phyloP scores from a whole-genome alignment of 257 asterid genomes.

The Linaria vulgaris region DNA sequence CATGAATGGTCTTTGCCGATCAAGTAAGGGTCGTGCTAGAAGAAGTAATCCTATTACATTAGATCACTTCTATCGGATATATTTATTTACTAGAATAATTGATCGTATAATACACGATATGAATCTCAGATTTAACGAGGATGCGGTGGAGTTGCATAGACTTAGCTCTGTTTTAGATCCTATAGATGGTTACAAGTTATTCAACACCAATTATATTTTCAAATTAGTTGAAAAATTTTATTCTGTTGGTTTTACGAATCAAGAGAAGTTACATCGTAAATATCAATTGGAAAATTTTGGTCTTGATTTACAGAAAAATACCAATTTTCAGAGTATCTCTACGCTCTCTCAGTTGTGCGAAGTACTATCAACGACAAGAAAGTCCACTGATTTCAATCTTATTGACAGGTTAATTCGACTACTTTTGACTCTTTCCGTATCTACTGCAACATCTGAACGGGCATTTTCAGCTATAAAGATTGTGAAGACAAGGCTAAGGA shows the following conservation, averaged over 20 bases:
- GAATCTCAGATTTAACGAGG: background rate
- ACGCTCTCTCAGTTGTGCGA: background rate
- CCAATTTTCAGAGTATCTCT: background rate
- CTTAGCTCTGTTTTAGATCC: too few species aligned
- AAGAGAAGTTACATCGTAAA: background rate
- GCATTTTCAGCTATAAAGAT: conserved; percentile 4
- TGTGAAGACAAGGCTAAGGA: background rate
- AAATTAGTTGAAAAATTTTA: too few species aligned
- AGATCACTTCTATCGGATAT: background rate
- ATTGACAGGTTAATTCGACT: background rate
- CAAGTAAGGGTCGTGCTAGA: too few species aligned
- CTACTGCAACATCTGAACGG: too few species aligned
- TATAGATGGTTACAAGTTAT: too few species aligned
- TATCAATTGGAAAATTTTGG: background rate
- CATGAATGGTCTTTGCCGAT: too few species aligned
- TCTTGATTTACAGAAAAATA: background rate
- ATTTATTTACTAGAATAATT: background rate
- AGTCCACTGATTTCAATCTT: background rate
- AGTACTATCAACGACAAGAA: background rate
- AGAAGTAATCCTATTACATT: too few species aligned
- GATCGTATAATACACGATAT: background rate
- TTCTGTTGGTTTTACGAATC: too few species aligned
- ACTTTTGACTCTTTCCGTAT: background rate
- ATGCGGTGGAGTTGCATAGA: too few species aligned
- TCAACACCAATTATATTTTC: too few species aligned